Evolutionary conservation across 139 green algal species (phyloP), one percentile per base, ranked within the genome.

Genomic region (Tetradesmus lagerheimii): DNA sequence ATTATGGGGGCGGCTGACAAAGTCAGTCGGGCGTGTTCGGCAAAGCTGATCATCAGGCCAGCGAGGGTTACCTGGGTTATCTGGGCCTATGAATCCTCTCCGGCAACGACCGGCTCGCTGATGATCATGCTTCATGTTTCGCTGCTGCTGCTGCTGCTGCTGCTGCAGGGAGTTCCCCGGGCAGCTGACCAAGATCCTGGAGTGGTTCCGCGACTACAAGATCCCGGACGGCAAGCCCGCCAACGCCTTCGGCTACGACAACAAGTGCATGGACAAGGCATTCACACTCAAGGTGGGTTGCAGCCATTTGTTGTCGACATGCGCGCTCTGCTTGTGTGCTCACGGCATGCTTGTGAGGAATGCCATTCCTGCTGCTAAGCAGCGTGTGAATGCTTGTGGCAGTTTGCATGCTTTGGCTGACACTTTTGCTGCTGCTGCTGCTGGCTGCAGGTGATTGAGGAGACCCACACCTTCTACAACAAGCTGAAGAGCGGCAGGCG

Each of bases 131-230:
- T 4, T 50, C 43, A 71, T 71, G 57, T 71, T 71, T 2, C 11
- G 20, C 11, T 11, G 18, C 20, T 11, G 2, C 2, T 16, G 11
- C 23, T 11, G n/a, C 20, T 71, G 57, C 20, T 57, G 78, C 37
- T 80, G 14, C 45, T 91, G 66, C 94, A 98, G 97, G 87, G 95
- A 98, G 84, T 97, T 99, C 91, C 98, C 98, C 8, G 98, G 98
- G 50, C 96, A 98, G 94, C 94, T 99, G 74, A 89, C 98, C 86
- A 98, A 98, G 92, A 97, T 99, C 38, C 86, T 96, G 50, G 94
- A 95, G 79, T 99, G 98, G 98, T 99, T 99, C 97, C 93, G 97
- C 25, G 98, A 99, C 93, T 99, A 99, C 96, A 99, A 99, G 95
- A 99, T 97, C 27, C 98, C 98, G 64, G 98, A 99, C 89, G 98